These are phyloP conservation scores for Gryganskiella cystojenkinii DNA, from an alignment of 192 early-diverging fungal genomes.

Conservation along the genomic window DNA sequence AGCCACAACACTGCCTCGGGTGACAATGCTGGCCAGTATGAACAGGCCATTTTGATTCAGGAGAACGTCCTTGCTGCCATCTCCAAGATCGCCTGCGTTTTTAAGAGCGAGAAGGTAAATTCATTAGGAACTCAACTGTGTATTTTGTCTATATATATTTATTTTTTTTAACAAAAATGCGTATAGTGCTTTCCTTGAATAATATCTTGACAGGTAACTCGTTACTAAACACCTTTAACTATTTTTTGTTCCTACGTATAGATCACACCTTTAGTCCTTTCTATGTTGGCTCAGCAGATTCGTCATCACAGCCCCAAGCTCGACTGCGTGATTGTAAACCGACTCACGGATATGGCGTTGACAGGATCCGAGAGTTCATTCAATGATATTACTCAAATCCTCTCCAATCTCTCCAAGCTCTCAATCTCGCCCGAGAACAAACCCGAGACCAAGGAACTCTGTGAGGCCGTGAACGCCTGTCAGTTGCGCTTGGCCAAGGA, in stretches of 20 bases:
- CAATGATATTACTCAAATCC: slow-evolving; percentile 67
- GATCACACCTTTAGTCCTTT: slow-evolving; percentile 70
- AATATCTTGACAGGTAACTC: no score
- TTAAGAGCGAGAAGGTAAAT: slow-evolving; percentile 64
- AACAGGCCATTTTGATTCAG: slow-evolving; percentile 49
- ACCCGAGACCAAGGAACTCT: slow-evolving; percentile 49
- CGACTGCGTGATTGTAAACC: slow-evolving; percentile 62
- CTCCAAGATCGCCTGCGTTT: slow-evolving; percentile 62
- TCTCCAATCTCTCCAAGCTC: slow-evolving; percentile 58
- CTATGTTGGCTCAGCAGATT: slow-evolving; percentile 72
- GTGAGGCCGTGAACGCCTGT: slow-evolving; percentile 57
- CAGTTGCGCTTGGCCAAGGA: slow-evolving; percentile 61
- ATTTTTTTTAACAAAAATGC: not conserved
- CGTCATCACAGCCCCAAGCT: slow-evolving; percentile 61
- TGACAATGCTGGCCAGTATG: slow-evolving; percentile 8
- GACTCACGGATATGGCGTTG: slow-evolving; percentile 71
- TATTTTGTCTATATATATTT: slow-evolving; percentile 1
- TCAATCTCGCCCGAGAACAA: slow-evolving; percentile 59
- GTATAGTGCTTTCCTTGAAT: no score
- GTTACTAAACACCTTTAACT: no score
- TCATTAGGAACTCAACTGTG: not conserved
- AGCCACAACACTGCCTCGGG: slow-evolving; percentile 23
- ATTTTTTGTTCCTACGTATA: slow-evolving; percentile 12
- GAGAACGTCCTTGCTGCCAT: slow-evolving; percentile 64
- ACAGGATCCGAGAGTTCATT: slow-evolving; percentile 64